Evolutionary conservation across 2,329 filamentous ascomycete species (phyloP).

Genomic region (Rasamsonia emersonii): DNA sequence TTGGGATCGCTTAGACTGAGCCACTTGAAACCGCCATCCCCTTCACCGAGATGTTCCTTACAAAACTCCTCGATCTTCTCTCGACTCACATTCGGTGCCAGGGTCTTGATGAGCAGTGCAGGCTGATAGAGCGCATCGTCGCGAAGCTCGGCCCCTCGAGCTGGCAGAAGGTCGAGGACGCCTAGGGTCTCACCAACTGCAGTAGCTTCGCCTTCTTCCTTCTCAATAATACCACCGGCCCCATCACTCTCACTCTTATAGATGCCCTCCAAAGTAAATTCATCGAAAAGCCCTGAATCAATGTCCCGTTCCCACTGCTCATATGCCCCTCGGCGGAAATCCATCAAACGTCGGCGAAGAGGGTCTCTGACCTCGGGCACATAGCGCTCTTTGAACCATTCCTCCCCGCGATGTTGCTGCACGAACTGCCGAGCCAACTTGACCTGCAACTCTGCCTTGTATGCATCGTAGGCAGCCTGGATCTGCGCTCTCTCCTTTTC

Average conservation of each 20-base stretch:
- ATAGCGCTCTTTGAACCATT: constrained; percentile 97
- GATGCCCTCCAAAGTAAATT: constrained; percentile 87
- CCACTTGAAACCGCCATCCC: constrained; percentile 89
- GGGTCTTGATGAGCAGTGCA: constrained; percentile 93
- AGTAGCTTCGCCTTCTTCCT: constrained; percentile 90
- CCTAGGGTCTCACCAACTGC: constrained; percentile 87
- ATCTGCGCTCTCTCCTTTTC: constrained; percentile 56
- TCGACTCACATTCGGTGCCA: constrained; percentile 90
- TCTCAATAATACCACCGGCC: constrained; percentile 74
- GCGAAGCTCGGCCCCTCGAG: constrained; percentile 72
- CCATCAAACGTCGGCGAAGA: constrained; percentile 66
- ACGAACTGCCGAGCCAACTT: constrained; percentile 85
- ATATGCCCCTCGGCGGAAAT: constrained; percentile 70
- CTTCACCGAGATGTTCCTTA: constrained; percentile 86
- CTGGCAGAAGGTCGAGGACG: constrained; percentile 81
- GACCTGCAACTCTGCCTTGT: constrained; percentile 57
- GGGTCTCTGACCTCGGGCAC: constrained; percentile 70
- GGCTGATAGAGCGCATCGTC: constrained; percentile 85
- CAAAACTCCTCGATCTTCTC: constrained; percentile 90
- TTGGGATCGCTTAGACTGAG: constrained; percentile 94
- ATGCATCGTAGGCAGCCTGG: constrained; percentile 55
- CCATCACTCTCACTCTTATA: constrained; percentile 90
- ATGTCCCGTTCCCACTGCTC: constrained; percentile 84
- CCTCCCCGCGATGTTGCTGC: constrained; percentile 82
- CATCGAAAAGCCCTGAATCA: constrained; percentile 77